Conservation (phyloP, 192 early-diverging fungal species). For the Globomyces pollinis-pini region DNA sequence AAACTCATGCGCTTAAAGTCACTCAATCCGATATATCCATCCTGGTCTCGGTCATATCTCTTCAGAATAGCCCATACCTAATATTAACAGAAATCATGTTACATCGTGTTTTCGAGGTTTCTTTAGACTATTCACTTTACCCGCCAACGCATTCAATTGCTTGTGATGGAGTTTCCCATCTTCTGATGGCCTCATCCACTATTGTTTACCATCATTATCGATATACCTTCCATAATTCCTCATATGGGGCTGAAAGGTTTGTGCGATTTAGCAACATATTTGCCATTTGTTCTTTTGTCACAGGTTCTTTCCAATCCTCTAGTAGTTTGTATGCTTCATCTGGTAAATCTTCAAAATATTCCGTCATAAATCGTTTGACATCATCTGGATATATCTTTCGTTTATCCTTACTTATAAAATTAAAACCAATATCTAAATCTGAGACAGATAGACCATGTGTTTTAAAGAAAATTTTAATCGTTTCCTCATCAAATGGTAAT, state of each 20-base stretch:
- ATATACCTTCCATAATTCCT: conserved; percentile 34
- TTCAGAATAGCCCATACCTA: conserved; percentile 21
- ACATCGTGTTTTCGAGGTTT: conserved; percentile 31
- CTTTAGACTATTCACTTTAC: conserved; percentile 21
- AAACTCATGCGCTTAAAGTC: conserved; percentile 47
- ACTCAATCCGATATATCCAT: conserved; percentile 32
- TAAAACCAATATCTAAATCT: conserved; percentile 20
- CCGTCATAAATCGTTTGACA: conserved; percentile 8
- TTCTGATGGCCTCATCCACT: not conserved
- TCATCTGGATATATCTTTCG: conserved; percentile 8
- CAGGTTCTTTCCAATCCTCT: conserved; percentile 29
- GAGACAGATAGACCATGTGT: conserved; percentile 11
- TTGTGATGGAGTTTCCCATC: not conserved
- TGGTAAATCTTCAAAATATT: conserved; percentile 6
- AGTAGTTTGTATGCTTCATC: conserved; percentile 15
- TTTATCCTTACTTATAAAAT: conserved; percentile 11
- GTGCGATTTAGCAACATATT: conserved; percentile 25
- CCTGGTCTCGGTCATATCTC: conserved; percentile 36
- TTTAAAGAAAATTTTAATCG: conserved; percentile 6
- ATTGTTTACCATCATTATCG: not conserved
- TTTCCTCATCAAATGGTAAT: conserved; percentile 2
- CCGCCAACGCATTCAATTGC: conserved; percentile 20
- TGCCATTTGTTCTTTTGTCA: conserved; percentile 34
- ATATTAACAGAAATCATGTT: too few relatives aligned
- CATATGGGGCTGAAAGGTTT: conserved; percentile 20